Conservation (phyloP, 2,329 filamentous ascomycete species). For the Phialophora tarda region DNA sequence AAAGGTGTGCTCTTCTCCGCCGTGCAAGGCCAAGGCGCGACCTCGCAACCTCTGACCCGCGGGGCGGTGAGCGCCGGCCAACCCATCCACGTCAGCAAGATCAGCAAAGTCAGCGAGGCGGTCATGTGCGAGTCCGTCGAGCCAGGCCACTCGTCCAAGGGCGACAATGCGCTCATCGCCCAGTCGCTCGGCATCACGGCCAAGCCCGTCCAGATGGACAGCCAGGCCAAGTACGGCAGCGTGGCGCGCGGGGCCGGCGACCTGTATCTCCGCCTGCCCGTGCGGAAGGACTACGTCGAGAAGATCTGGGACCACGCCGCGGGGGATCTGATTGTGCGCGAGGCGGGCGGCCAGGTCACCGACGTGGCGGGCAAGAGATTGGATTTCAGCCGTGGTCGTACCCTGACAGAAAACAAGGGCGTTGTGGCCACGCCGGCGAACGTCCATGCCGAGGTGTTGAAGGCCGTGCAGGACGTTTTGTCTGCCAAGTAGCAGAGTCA, state of each 20-base stretch:
- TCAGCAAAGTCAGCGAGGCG: conserved; percentile 75
- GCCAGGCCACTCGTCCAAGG: conserved; percentile 86
- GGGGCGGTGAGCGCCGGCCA: conserved; percentile 55
- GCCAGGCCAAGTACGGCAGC: conserved; percentile 95
- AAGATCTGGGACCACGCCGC: conserved; percentile 99
- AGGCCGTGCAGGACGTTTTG: conserved; percentile 81
- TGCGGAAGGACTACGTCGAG: conserved; percentile 87
- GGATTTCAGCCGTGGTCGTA: conserved; percentile 86
- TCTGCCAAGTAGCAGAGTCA: conserved; percentile 48
- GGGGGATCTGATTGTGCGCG: conserved; percentile 89
- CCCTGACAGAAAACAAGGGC: conserved; percentile 87
- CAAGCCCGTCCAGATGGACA: conserved; percentile 94
- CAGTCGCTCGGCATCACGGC: conserved; percentile 82
- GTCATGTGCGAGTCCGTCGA: conserved; percentile 98
- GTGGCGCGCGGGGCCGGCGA: conserved; percentile 94
- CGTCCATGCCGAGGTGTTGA: conserved; percentile 76
- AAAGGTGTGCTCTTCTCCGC: conserved; percentile 89
- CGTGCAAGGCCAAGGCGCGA: conserved; percentile 77
- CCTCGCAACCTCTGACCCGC: conserved; percentile 73
- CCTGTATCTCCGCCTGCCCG: conserved; percentile 88
- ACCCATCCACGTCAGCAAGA: conserved; percentile 77
- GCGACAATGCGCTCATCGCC: conserved; percentile 84
- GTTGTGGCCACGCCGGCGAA: conserved; percentile 84
- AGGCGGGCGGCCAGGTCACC: conserved; percentile 90
- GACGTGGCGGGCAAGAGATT: conserved; percentile 84